phyloP scores from a whole-genome alignment of 805 yeast genomes.

The Tetrapisispora iriomotensis region DNA sequence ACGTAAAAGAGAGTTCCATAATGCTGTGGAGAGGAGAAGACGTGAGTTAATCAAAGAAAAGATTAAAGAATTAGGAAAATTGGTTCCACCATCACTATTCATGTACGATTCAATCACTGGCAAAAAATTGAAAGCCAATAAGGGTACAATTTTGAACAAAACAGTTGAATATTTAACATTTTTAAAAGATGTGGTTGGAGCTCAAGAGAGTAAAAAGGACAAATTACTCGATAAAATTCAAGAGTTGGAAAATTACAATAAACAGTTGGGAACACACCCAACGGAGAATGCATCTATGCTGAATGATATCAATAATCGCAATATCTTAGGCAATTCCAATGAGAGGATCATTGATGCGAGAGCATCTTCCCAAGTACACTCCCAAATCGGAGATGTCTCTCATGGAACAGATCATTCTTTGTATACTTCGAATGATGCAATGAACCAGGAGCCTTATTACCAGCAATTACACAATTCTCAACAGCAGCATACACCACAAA shows the following conservation, averaged over 20 bases:
- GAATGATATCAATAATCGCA: too few species aligned
- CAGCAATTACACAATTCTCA: too few species aligned
- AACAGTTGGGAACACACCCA: too few species aligned
- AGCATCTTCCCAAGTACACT: conserved; percentile 2
- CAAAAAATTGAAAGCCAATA: conserved; percentile 72
- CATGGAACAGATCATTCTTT: neutral
- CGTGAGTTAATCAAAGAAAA: conserved; percentile 85
- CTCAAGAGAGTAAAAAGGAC: conserved; percentile 42
- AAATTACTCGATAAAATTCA: conserved; percentile 33
- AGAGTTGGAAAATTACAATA: conserved; percentile 17
- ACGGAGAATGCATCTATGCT: neutral
- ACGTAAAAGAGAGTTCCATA: conserved; percentile 80
- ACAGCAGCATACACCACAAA: too few species aligned
- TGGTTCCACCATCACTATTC: conserved; percentile 70
- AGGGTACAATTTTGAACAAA: conserved; percentile 63
- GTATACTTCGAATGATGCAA: neutral
- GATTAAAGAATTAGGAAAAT: conserved; percentile 69
- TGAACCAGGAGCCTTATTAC: neutral
- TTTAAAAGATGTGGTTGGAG: conserved; percentile 48
- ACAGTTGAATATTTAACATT: conserved; percentile 73
- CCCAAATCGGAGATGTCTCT: neutral
- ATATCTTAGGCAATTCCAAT: conserved; percentile 2
- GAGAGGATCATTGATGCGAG: conserved; percentile 24
- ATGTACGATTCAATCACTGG: conserved; percentile 27
- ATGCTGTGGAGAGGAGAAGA: conserved; percentile 88